Conservation (phyloP, 2,329 filamentous ascomycete genomes). For the Coniochaeta sp. region DNA sequence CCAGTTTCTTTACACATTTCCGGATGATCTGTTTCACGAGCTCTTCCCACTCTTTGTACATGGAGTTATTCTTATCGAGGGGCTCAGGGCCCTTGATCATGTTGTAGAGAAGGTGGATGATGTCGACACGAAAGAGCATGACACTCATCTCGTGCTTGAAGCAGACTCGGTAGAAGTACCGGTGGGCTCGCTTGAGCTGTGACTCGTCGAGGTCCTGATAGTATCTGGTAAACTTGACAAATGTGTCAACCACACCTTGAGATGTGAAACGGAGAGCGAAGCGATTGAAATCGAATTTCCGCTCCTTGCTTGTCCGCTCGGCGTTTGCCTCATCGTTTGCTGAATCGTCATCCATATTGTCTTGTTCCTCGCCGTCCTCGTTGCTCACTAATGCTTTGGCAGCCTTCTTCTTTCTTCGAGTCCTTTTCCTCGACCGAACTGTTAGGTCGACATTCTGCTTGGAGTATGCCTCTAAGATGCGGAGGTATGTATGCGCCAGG, state of each 20-base stretch:
- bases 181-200: slow-evolving; percentile 85
- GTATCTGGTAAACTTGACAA: slow-evolving; percentile 69
- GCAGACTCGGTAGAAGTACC: slow-evolving; percentile 87
- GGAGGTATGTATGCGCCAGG: slow-evolving; percentile 81
- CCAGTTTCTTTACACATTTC: slow-evolving; percentile 74
- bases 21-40: slow-evolving; percentile 77
- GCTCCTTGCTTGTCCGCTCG: slow-evolving; percentile 66
- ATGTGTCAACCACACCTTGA: slow-evolving; percentile 83
- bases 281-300: slow-evolving; percentile 87
- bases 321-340: slow-evolving; percentile 65
- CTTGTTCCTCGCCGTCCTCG: slow-evolving; percentile 32
- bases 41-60: slow-evolving; percentile 86
- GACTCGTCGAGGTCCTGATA: slow-evolving; percentile 71
- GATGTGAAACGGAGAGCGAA: slow-evolving; percentile 76
- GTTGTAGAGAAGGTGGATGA: slow-evolving; percentile 77
- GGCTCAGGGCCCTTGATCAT: slow-evolving; percentile 87
- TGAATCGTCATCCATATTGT: slow-evolving; percentile 55
- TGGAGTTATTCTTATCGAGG: slow-evolving; percentile 56
- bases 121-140: slow-evolving; percentile 84
- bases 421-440: slow-evolving; percentile 71
- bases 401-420: slow-evolving; percentile 65
- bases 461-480: slow-evolving; percentile 86
- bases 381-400: slow-evolving; percentile 29
- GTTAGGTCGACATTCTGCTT: slow-evolving; percentile 94
- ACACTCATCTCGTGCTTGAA: slow-evolving; percentile 93